Evolutionary conservation across 1,284 basidiomycete species (phyloP), one percentile per base, ranked within the genome.

Genomic region (Boletus sp.): DNA sequence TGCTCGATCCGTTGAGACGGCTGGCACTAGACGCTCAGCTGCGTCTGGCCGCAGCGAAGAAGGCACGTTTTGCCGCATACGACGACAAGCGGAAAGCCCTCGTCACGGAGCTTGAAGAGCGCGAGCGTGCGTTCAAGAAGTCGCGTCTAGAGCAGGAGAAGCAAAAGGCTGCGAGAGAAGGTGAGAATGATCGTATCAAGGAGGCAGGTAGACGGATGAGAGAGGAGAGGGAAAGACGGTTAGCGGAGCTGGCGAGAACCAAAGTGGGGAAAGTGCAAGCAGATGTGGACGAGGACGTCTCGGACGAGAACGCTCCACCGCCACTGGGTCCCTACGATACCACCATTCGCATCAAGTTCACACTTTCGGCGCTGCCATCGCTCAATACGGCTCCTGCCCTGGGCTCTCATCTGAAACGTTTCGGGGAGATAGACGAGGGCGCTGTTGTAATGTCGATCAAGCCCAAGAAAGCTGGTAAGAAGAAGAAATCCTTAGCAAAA

Each of bases 21-120:
- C 77, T 89, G n/a, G 88, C 84, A 4, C 72, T 94, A 33, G 90
- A 94, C 60, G 86, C 85, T 1, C 87, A 88, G 61, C 70, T 89
- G 8, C 82, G 88, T 44, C 69, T 85, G 2, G 83, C 89, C 52
- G 75, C 81, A 19, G 86, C 83, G 5, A 78, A 82, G 46, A 82
- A 81, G 36, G 81, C 83, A 44, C 80, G 89, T 10, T 91, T 83
- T 59, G 77, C 89, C 5, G 71, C 78, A 10, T 90, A 84, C 65
- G 88, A 94, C 59, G 76, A 72, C 48, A 92, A 93, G 65, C 77
- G 91, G 25, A 90, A 88, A 65, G 78, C 69, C 17, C 75, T 94
- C 60, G 80, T 94, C 10, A 85, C 91, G 50, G 94, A 94, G 53
- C 76, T 96, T 14, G 87, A 92, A 59, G 83, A 83, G 52, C 76